Conservation (phyloP, 2,329 filamentous ascomycete species). For the Alternaria ethzedia region DNA sequence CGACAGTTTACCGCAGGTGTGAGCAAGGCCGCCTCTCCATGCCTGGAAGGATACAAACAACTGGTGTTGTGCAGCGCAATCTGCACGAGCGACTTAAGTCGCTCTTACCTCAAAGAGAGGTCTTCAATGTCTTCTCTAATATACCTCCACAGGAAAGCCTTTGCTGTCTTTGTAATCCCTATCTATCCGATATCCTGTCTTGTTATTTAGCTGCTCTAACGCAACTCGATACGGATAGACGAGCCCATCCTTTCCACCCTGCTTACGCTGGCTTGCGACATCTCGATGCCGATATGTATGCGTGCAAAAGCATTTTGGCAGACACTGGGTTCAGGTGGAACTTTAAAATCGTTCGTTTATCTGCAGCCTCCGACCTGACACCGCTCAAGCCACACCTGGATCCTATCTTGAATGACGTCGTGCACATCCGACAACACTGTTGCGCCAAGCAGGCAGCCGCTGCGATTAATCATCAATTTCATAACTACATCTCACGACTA, state of each 20-base stretch:
- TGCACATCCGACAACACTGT: background rate
- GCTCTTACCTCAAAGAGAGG: no score
- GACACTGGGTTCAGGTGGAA: background rate
- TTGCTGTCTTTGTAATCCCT: background rate
- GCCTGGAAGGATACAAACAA: no score
- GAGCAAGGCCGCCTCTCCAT: background rate
- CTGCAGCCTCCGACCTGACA: background rate
- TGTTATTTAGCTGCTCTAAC: background rate
- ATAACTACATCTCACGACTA: background rate
- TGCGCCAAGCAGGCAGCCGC: background rate
- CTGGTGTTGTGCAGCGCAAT: no score
- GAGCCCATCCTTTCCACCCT: background rate
- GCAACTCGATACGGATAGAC: background rate
- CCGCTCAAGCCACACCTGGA: background rate
- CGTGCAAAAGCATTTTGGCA: background rate
- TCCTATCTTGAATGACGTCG: background rate
- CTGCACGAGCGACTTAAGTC: no score
- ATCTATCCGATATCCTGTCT: background rate
- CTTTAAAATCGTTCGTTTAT: background rate
- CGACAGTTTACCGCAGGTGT: background rate
- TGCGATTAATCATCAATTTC: background rate
- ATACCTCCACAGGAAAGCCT: background rate
- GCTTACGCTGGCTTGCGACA: background rate
- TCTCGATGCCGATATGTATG: background rate
- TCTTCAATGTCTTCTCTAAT: no score